Conservation (phyloP, 352 stramenopile species). For the Globisporangium megalacanthum region DNA sequence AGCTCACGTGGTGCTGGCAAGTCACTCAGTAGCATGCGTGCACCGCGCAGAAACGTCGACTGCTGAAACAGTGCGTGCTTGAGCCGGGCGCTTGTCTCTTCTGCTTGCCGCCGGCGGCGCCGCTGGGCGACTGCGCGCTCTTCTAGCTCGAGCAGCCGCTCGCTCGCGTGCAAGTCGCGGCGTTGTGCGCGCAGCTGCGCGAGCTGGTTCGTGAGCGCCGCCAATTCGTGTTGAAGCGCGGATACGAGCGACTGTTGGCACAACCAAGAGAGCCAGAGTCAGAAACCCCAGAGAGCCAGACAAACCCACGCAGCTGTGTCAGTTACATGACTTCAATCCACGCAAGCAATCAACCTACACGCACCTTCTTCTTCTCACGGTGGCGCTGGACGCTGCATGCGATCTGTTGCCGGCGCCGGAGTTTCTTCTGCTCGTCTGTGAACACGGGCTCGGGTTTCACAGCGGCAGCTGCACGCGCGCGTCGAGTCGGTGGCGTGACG, state of each 20-base stretch:
- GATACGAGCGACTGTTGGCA: slow-evolving; percentile 29
- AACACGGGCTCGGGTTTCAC: slow-evolving; percentile 23
- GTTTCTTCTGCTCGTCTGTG: slow-evolving; percentile 56
- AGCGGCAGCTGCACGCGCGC: not conserved
- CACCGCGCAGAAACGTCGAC: slow-evolving; percentile 47
- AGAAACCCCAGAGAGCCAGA: too few relatives aligned
- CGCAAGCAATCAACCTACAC: not conserved
- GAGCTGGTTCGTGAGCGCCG: slow-evolving; percentile 33
- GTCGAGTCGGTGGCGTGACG: not conserved
- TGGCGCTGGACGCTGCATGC: slow-evolving; percentile 60
- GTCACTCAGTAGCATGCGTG: slow-evolving; percentile 35
- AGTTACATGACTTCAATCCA: not conserved
- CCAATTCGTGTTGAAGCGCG: slow-evolving; percentile 39
- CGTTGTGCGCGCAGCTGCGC: slow-evolving; percentile 33
- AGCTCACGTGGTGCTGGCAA: slow-evolving; percentile 40
- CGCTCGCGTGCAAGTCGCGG: slow-evolving; percentile 34
- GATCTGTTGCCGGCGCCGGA: slow-evolving; percentile 51
- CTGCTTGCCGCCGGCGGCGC: slow-evolving; percentile 49
- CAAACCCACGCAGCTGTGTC: too few relatives aligned
- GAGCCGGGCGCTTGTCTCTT: slow-evolving; percentile 44
- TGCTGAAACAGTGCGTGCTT: slow-evolving; percentile 75
- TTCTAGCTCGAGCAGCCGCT: slow-evolving; percentile 45
- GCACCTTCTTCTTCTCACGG: slow-evolving; percentile 56
- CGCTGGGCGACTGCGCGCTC: slow-evolving; percentile 56
- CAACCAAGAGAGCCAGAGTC: not conserved